These are phyloP conservation scores for Echinosophora koreensis DNA, from an alignment of 306 rosid genomes.

Conservation along the genomic window DNA sequence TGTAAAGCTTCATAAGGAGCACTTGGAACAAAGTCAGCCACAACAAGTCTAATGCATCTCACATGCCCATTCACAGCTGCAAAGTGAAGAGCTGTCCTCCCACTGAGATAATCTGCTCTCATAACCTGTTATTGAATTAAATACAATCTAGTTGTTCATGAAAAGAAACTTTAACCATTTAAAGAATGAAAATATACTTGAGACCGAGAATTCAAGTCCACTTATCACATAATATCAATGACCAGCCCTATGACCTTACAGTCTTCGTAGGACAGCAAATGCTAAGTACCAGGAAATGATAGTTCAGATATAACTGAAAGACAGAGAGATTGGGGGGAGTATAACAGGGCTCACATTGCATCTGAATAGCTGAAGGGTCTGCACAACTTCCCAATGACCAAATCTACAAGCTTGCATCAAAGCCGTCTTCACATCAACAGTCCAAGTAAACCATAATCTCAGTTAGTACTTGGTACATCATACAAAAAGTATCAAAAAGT, in stretches of 20 bases:
- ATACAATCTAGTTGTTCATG: constrained; percentile 42
- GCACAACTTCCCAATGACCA: constrained; percentile 99
- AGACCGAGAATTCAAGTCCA: constrained; percentile 35
- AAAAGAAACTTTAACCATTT: constrained; percentile 26
- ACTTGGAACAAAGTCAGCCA: constrained; percentile 90
- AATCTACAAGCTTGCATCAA: constrained; percentile 99
- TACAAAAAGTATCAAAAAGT: not conserved
- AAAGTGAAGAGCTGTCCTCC: constrained; percentile 94
- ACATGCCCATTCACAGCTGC: constrained; percentile 91
- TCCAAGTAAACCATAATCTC: constrained; percentile 46
- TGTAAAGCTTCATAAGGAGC: constrained; percentile 64
- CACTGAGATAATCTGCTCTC: constrained; percentile 95
- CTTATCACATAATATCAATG: constrained; percentile 9
- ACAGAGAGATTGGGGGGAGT: not conserved
- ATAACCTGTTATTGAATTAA: constrained; percentile 61
- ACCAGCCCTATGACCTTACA: constrained; percentile 12
- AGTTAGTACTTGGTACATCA: constrained; percentile 30
- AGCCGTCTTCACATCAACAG: constrained; percentile 80
- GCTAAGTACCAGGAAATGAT: constrained; percentile 12
- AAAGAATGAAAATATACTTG: constrained; percentile 15
- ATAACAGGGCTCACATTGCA: constrained; percentile 77
- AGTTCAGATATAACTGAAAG: constrained; percentile 28
- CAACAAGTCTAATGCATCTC: constrained; percentile 88
- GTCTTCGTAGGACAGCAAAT: constrained; percentile 4
- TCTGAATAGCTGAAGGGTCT: constrained; percentile 78